Evolutionary conservation across 1,139 yeast species (phyloP).

Genomic region (Pneumocystis oryctolagi): DNA sequence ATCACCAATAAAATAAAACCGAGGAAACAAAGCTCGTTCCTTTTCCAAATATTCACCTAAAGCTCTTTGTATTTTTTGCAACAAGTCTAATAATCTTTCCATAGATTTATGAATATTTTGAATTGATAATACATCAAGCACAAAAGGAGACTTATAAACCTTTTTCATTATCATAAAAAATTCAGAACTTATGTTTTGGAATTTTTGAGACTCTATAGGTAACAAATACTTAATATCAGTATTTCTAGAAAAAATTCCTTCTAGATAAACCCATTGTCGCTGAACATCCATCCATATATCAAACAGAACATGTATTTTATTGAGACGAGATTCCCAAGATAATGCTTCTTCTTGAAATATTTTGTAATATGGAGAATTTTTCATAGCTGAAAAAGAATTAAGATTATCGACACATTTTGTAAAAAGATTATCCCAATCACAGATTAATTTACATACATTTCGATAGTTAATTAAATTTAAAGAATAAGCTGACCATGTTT

Average conservation of each 20-base stretch:
- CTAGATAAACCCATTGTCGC: constrained; percentile 75
- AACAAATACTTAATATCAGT: constrained; percentile 46
- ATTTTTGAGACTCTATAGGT: constrained; percentile 58
- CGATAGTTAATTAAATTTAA: constrained; percentile 46
- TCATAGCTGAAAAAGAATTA: constrained; percentile 53
- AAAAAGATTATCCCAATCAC: constrained; percentile 53
- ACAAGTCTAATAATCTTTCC: constrained; percentile 40
- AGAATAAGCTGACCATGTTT: constrained; percentile 27
- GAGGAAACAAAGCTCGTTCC: constrained; percentile 62
- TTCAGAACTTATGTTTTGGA: constrained; percentile 50
- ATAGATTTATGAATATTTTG: constrained; percentile 37
- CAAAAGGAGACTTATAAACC: constrained; percentile 37
- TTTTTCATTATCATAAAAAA: constrained; percentile 38
- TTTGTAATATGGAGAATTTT: constrained; percentile 46
- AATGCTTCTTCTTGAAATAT: constrained; percentile 47
- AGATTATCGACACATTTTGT: constrained; percentile 48
- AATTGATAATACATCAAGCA: constrained; percentile 43
- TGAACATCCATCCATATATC: constrained; percentile 76
- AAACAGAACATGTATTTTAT: constrained; percentile 37
- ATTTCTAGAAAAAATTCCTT: constrained; percentile 50
- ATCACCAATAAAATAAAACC: constrained; percentile 81
- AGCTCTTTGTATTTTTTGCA: constrained; percentile 47
- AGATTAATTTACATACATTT: constrained; percentile 41
- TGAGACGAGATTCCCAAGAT: constrained; percentile 44
- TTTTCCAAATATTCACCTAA: constrained; percentile 65